phyloP scores from a whole-genome alignment of 176 grass and related monocot species.

The Otatea glauca region DNA sequence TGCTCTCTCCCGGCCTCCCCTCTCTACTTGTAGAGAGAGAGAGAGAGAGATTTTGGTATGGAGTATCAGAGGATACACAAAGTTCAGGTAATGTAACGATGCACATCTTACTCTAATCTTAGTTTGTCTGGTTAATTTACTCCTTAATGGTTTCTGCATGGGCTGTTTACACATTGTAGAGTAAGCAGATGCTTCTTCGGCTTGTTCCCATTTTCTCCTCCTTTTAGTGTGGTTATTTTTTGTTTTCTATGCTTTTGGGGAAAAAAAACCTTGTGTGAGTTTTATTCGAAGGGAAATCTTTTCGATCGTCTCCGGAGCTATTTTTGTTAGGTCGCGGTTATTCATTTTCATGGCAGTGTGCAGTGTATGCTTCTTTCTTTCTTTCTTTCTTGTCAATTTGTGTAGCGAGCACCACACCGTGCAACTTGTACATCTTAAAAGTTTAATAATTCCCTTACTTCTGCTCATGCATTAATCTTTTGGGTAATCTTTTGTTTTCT shows the following conservation, averaged over 20 bases:
- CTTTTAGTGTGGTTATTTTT: neutral
- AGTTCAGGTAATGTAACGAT: slow-evolving; percentile 67
- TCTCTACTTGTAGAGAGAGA: neutral
- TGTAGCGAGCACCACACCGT: neutral
- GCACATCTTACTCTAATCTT: neutral
- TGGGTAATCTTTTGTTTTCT: neutral
- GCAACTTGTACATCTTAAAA: neutral
- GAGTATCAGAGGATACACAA: slow-evolving; percentile 96
- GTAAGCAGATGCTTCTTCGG: neutral
- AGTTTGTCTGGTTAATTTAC: neutral
- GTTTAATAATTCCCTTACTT: neutral
- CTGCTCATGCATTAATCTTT: neutral
- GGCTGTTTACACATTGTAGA: neutral
- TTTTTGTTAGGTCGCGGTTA: neutral
- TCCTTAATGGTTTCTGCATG: neutral
- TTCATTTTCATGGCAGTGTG: neutral
- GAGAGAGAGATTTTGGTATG: slow-evolving; percentile 26
- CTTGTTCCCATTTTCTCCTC: neutral
- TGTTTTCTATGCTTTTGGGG: neutral
- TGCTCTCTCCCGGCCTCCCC: too few species aligned
- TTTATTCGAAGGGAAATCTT: neutral
- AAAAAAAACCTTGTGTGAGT: neutral
- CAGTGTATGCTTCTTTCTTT: neutral
- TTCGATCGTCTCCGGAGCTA: neutral
- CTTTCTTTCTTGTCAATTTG: neutral